These are phyloP conservation scores for Neopestalotiopsis sp. DNA, from an alignment of 2,329 filamentous ascomycete species.

Conservation along the genomic window DNA sequence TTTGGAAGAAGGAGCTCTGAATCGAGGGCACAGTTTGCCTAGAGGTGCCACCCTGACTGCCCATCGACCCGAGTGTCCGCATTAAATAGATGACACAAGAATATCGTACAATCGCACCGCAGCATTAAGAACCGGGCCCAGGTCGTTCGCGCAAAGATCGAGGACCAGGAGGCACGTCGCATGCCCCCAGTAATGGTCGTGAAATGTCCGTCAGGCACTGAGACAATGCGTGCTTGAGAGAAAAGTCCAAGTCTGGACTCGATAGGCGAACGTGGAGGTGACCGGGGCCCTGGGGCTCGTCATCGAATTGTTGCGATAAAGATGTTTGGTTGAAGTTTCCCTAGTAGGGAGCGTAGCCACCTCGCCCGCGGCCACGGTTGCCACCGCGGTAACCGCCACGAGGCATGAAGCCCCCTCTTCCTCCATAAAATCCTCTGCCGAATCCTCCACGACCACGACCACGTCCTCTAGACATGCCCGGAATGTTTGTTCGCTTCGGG, in stretches of 20 bases:
- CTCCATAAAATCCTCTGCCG: constrained; percentile 58
- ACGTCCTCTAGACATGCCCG: constrained; percentile 87
- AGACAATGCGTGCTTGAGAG: not conserved
- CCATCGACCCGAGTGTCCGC: not conserved
- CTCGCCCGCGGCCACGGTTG: constrained; percentile 62
- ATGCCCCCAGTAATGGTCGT: no score
- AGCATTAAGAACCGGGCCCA: not conserved
- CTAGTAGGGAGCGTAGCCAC: constrained; percentile 70
- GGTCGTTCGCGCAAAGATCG: constrained; percentile 1
- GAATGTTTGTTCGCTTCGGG: constrained; percentile 95
- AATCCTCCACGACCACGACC: constrained; percentile 55
- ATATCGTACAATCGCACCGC: constrained; percentile 13
- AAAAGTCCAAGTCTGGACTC: not conserved
- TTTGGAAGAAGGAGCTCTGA: not conserved
- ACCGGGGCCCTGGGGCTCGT: not conserved
- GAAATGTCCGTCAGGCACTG: not conserved
- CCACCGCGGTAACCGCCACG: constrained; percentile 67
- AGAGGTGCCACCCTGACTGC: not conserved
- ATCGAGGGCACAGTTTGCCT: not conserved
- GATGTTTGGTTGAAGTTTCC: constrained; percentile 21
- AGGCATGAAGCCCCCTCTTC: constrained; percentile 53
- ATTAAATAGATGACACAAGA: constrained; percentile 1
- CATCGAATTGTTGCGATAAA: constrained; percentile 11
- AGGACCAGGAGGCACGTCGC: constrained; percentile 5
- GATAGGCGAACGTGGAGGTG: not conserved